Percentiles rank a stretch among this genome's conserved stretches.
These are phyloP conservation scores for Hapsidospora chrysogenum DNA, from an alignment of 495 filamentous ascomycete species.

Conservation along the genomic window DNA sequence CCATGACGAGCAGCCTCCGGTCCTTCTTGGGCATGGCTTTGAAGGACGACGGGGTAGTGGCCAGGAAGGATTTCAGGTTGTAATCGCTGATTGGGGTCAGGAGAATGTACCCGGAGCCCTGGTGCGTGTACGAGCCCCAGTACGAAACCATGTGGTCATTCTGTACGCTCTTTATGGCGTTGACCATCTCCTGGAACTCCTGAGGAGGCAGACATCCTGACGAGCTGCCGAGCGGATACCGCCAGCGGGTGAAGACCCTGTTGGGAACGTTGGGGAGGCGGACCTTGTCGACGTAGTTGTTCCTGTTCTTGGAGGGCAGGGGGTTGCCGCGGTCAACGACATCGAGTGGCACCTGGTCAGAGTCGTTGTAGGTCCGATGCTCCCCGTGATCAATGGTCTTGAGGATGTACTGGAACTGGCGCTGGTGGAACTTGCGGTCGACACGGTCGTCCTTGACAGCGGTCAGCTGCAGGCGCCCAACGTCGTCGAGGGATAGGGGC, in stretches of 20 bases:
- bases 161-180: conserved; percentile 41
- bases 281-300: conserved; percentile 47
- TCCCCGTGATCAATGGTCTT: conserved; percentile 51
- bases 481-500: conserved; percentile 54
- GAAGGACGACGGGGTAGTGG: conserved; percentile 45
- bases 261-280: conserved; percentile 40
- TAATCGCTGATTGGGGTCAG: conserved; percentile 60
- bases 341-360: conserved; percentile 69
- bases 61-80: conserved; percentile 62
- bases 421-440: conserved; percentile 59
- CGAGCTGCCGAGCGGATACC: conserved; percentile 41
- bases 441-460: conserved; percentile 40
- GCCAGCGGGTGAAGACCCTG: conserved; percentile 51
- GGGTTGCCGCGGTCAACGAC: conserved; percentile 34
- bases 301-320: conserved; percentile 10
- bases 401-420: conserved; percentile 70
- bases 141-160: conserved; percentile 72
- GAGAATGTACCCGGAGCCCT: conserved; percentile 55
- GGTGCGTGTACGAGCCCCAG: conserved; percentile 64
- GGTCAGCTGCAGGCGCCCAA: conserved; percentile 50
- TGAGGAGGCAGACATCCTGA: conserved; percentile 38
- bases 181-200: conserved; percentile 55
- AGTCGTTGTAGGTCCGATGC: conserved; percentile 55
- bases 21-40: conserved; percentile 56
- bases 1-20: conserved; percentile 51